Conservation (phyloP, 2,329 filamentous ascomycete species). For the Sclerotinia borealis region DNA sequence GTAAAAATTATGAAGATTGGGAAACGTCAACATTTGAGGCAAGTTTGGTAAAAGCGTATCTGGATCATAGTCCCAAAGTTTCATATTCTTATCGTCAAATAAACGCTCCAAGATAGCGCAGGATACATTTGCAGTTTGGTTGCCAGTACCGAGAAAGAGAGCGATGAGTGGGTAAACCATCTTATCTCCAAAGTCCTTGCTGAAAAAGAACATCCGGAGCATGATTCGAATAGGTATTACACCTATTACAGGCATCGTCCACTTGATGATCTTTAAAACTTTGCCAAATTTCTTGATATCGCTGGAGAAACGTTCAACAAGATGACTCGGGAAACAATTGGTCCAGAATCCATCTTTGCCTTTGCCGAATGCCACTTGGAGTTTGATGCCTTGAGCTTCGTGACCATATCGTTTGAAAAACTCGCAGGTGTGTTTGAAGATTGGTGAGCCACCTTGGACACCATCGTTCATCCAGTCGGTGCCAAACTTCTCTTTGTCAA, state of each 20-base stretch:
- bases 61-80: constrained; percentile 52
- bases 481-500: constrained; percentile 51
- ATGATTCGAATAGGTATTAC: constrained; percentile 58
- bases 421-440: constrained; percentile 62
- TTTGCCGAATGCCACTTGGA: constrained; percentile 59
- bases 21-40: constrained; percentile 61
- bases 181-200: constrained; percentile 61
- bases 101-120: constrained; percentile 59
- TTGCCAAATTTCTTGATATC: constrained; percentile 49
- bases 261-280: constrained; percentile 42
- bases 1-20: constrained; percentile 56
- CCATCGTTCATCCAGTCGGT: constrained; percentile 58
- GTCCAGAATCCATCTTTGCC: constrained; percentile 55
- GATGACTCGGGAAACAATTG: constrained; percentile 56
- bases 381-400: constrained; percentile 50
- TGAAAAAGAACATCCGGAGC: constrained; percentile 63
- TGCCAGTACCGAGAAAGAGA: constrained; percentile 66
- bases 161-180: constrained; percentile 68
- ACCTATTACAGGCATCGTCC: constrained; percentile 54
- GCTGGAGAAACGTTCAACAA: constrained; percentile 47
- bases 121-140: constrained; percentile 66
- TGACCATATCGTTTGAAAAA: constrained; percentile 55
- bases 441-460: constrained; percentile 53
- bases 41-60: constrained; percentile 51
- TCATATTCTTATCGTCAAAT: constrained; percentile 53